Evolutionary conservation across 129 eudicot species (phyloP).

Genomic region (Pseudognaphalium luteoalbum): DNA sequence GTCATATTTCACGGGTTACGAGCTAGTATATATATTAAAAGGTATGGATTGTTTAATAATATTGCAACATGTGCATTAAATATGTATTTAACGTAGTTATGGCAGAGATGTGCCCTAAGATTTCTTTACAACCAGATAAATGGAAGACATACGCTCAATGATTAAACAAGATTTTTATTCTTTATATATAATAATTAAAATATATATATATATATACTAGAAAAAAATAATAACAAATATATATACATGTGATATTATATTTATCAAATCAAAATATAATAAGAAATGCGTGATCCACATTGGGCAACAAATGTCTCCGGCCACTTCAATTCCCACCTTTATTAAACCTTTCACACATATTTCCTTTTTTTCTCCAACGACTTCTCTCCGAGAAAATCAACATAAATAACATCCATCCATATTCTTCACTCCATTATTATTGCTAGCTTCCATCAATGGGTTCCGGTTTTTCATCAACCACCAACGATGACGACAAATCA

Average conservation of each 20-base stretch:
- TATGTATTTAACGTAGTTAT: not conserved
- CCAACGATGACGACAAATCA: not conserved
- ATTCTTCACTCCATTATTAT: too few species aligned
- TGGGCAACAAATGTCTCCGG: constrained; percentile 36
- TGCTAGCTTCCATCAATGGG: constrained; percentile 42
- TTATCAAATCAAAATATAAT: not conserved
- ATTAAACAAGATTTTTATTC: not conserved
- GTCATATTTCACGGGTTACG: too few species aligned
- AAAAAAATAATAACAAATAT: not conserved
- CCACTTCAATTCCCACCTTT: constrained; percentile 22
- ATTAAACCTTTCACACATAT: constrained; percentile 27
- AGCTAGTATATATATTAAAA: too few species aligned
- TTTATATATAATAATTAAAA: not conserved
- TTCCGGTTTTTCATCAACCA: constrained; percentile 38
- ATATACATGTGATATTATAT: too few species aligned
- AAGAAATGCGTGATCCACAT: constrained; percentile 43
- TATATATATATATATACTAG: not conserved
- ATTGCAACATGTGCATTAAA: not conserved
- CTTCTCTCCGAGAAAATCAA: constrained; percentile 9
- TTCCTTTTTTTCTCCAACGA: not conserved
- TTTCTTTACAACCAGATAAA: not conserved
- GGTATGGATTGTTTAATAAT: not conserved
- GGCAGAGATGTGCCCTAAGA: not conserved
- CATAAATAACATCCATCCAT: not conserved
- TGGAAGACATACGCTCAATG: not conserved